Conservation (phyloP, 2,329 filamentous ascomycete species). For the Ophidiomyces ophidiicola region DNA sequence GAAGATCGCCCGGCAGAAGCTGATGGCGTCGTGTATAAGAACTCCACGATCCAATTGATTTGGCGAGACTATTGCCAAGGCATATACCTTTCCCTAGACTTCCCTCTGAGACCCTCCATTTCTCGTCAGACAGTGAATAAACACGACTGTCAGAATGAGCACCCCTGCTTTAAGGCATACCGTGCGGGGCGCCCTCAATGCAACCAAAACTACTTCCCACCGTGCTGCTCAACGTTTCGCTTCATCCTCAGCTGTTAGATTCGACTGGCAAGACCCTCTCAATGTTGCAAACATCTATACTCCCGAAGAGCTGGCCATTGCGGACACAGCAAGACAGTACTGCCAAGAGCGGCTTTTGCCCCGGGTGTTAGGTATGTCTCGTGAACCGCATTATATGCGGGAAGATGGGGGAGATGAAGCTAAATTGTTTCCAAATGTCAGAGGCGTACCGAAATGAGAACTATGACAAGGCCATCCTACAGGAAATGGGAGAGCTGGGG, state of each 20-base stretch:
- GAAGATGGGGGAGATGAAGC: not conserved
- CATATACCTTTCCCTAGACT: no score
- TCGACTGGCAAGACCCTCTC: constrained; percentile 90
- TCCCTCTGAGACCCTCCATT: no score
- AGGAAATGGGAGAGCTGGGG: constrained; percentile 89
- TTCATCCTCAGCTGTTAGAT: constrained; percentile 31
- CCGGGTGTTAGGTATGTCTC: constrained; percentile 68
- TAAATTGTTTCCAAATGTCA: constrained; percentile 26
- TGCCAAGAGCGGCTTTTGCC: constrained; percentile 83
- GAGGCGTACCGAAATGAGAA: constrained; percentile 78
- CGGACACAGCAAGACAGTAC: constrained; percentile 82
- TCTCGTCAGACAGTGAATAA: no score
- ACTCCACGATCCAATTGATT: no score
- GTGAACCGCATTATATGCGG: not conserved
- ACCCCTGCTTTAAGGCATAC: constrained; percentile 8
- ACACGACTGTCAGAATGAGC: constrained; percentile 12
- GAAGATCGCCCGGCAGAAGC: no score
- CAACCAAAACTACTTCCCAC: constrained; percentile 3
- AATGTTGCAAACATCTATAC: constrained; percentile 62
- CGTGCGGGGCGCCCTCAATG: constrained; percentile 5
- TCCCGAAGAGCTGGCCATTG: constrained; percentile 80
- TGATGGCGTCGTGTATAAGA: no score
- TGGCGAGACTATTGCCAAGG: no score
- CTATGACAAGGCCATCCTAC: constrained; percentile 72
- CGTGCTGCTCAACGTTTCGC: constrained; percentile 8